Evolutionary conservation across 1,284 basidiomycete species (phyloP), one percentile per base, ranked within the genome.

Genomic region (Mycena sp.): DNA sequence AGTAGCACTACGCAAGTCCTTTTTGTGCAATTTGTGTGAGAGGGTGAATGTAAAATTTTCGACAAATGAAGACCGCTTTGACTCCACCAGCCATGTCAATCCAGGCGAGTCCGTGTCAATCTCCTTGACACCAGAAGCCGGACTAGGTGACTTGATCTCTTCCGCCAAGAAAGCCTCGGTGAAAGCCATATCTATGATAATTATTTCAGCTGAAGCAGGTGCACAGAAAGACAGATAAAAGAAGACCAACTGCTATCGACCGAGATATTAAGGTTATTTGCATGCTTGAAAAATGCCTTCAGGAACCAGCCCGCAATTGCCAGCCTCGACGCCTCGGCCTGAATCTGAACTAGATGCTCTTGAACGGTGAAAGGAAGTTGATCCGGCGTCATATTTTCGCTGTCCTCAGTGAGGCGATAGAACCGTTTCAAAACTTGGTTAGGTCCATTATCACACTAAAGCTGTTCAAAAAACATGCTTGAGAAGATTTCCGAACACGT

Each of bases 21-120:
- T 30, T 16, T 38, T 45, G 35, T 29, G 43, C 4, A n/a, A 29
- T 17, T 45, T 45, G 59, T 61, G 52, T 3, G 41, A 46, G 12
- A 61, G 51, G 2, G 58, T 61, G 29, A 26, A 52, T 1, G 51
- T 61, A 21, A 61, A 61, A 29, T 55, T 43, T 16, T 54, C 35
- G 0, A 61, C 51, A 25, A 26, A 21, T 2, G 58, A 19, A 9
- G 58, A 44, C 16, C 58, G 51, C 41, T 61, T 61, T 11, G 38
- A 14, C 21, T 59, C 57, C 4, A 52, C 41, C 7, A 59, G 37
- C 57, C 57, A 59, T 3, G 57, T 59, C 25, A 59, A 12, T 14
- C 57, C 57, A 10, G 46, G 9, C 2, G 12, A 6, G 29, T 19
- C 19, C 3, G 12, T 6, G 5, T 40, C 48, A 7, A 59, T 43